These are phyloP conservation scores for Pleurotus citrinopileatus DNA, from an alignment of 768 basidiomycete species.

Conservation along the genomic window DNA sequence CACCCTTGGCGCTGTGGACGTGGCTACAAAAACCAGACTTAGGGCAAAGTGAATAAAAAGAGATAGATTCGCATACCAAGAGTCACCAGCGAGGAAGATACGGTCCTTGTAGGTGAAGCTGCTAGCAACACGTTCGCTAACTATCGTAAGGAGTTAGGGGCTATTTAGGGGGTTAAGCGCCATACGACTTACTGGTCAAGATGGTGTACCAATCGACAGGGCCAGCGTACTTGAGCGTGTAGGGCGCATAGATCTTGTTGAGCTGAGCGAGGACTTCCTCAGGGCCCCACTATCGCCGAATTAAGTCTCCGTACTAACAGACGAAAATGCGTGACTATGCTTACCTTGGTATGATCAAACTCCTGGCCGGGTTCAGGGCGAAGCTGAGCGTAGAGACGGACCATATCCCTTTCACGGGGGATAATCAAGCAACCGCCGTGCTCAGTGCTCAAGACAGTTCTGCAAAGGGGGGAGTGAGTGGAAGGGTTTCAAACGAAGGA, in stretches of 20 bases:
- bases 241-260: slow-evolving; percentile 11
- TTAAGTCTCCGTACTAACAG: not conserved
- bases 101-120: slow-evolving; percentile 28
- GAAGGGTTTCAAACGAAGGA: not conserved
- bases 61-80: slow-evolving; percentile 18
- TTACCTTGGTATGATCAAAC: slow-evolving; percentile 7
- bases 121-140: slow-evolving; percentile 36
- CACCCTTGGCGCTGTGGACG: slow-evolving; percentile 10
- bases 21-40: slow-evolving; percentile 7
- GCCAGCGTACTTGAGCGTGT: slow-evolving; percentile 9
- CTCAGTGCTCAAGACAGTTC: slow-evolving; percentile 42
- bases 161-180: not conserved
- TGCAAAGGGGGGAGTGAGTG: slow-evolving; percentile 28
- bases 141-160: slow-evolving; percentile 12
- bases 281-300: slow-evolving; percentile 4
- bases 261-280: slow-evolving; percentile 9
- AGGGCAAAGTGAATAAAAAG: not conserved
- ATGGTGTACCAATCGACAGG: slow-evolving; percentile 7
- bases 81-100: slow-evolving; percentile 39
- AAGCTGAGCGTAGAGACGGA: slow-evolving; percentile 47
- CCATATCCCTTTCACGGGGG: slow-evolving; percentile 40
- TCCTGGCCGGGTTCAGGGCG: slow-evolving; percentile 9
- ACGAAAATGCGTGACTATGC: not conserved
- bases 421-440: slow-evolving; percentile 47
- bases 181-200: slow-evolving; percentile 7